Percentiles rank a stretch among this genome's conserved stretches.
These are phyloP conservation scores for Neofusicoccum sp. DNA, from an alignment of 2,329 filamentous ascomycete species.

Conservation along the genomic window DNA sequence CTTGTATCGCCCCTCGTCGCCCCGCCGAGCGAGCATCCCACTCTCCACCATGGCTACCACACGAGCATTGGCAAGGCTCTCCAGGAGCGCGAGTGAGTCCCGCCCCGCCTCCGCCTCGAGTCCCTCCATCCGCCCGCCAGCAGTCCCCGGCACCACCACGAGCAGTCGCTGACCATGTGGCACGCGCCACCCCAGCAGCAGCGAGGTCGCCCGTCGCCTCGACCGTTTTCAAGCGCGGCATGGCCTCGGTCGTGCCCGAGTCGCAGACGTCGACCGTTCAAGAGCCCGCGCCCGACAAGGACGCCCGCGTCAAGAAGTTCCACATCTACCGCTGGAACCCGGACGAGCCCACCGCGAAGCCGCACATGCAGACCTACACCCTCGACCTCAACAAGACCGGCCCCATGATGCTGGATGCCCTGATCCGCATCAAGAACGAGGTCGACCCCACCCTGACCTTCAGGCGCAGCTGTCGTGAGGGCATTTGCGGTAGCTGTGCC, in stretches of 20 bases:
- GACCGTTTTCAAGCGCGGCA: constrained; percentile 33
- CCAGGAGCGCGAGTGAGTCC: constrained; percentile 39
- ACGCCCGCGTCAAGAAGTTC: constrained; percentile 83
- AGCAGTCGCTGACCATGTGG: constrained; percentile 20
- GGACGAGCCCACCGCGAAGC: constrained; percentile 88
- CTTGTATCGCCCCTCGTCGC: constrained; percentile 8
- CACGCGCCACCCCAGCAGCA: constrained; percentile 29
- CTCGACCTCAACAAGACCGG: constrained; percentile 98
- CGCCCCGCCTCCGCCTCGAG: background rate
- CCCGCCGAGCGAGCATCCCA: constrained; percentile 6
- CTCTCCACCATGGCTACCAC: constrained; percentile 37
- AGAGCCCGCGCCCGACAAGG: constrained; percentile 60
- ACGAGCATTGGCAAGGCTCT: constrained; percentile 41
- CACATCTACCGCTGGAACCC: constrained; percentile 99
- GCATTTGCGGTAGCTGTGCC: constrained; percentile 96
- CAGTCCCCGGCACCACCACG: background rate
- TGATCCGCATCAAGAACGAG: constrained; percentile 99
- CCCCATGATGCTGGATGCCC: constrained; percentile 95
- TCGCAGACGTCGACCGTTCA: constrained; percentile 62
- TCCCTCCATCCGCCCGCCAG: constrained; percentile 15
- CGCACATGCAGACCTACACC: constrained; percentile 91
- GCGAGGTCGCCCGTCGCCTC: constrained; percentile 36
- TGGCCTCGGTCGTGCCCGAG: constrained; percentile 48
- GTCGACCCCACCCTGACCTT: constrained; percentile 95
- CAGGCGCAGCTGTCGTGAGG: constrained; percentile 93